Conservation (phyloP, 345 rosid species). For the Populus tremula region DNA sequence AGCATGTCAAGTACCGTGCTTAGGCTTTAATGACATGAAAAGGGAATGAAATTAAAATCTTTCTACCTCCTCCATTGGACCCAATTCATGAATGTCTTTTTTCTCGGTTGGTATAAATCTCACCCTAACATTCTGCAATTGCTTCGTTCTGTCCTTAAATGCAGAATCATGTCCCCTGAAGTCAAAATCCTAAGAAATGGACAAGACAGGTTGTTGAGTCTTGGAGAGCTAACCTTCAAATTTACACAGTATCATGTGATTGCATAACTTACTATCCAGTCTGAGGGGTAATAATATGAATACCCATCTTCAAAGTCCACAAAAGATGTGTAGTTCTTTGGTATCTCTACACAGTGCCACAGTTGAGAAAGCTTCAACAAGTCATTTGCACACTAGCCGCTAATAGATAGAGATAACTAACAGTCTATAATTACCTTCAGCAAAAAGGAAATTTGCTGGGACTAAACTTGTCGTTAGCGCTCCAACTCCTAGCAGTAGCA, state of each 20-base stretch:
- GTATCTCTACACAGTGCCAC: constrained; percentile 49
- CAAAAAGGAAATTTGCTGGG: constrained; percentile 50
- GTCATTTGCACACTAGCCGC: neutral
- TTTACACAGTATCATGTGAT: neutral
- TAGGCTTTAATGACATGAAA: neutral
- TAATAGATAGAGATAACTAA: neutral
- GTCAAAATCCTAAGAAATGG: constrained; percentile 58
- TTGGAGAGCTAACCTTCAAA: constrained; percentile 2
- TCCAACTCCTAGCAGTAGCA: constrained; percentile 61
- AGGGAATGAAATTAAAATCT: neutral
- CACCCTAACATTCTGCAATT: constrained; percentile 75
- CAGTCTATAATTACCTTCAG: constrained; percentile 52
- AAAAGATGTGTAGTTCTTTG: constrained; percentile 54
- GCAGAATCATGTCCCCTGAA: constrained; percentile 90
- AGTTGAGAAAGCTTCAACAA: neutral
- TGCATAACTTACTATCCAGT: constrained; percentile 70
- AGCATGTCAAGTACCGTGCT: neutral
- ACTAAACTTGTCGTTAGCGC: constrained; percentile 48
- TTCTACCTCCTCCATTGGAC: constrained; percentile 76
- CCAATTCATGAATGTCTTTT: constrained; percentile 69
- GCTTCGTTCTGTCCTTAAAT: constrained; percentile 67
- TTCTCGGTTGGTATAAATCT: constrained; percentile 83
- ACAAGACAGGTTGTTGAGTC: neutral
- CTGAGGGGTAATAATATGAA: constrained; percentile 80
- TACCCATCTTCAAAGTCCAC: constrained; percentile 71